Evolutionary conservation across 768 basidiomycete genomes (phyloP).

Genomic region (Boletellus ananiceps): DNA sequence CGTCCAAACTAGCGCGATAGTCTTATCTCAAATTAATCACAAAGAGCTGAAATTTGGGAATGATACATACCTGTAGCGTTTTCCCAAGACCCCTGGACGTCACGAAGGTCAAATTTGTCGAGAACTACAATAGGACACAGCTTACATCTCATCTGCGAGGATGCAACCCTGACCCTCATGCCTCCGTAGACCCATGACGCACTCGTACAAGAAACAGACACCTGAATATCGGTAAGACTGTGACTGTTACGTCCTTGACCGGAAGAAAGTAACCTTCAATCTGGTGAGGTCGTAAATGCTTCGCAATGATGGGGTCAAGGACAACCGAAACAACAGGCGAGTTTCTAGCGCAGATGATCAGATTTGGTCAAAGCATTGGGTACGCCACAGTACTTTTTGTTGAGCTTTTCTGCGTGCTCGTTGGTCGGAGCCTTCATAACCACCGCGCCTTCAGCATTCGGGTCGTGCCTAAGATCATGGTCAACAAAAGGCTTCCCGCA

Average conservation of each 20-base stretch:
- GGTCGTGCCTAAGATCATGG: conserved; percentile 58
- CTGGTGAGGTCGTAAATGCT: conserved; percentile 83
- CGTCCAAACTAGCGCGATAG: conserved; percentile 91
- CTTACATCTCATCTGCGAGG: conserved; percentile 92
- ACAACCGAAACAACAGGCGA: conserved; percentile 75
- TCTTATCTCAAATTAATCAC: conserved; percentile 34
- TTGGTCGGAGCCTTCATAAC: conserved; percentile 79
- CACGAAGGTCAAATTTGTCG: conserved; percentile 11
- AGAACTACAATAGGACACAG: neutral
- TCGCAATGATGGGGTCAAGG: conserved; percentile 78
- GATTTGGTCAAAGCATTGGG: neutral
- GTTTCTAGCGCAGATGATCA: conserved; percentile 39
- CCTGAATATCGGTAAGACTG: conserved; percentile 37
- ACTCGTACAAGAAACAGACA: conserved; percentile 89
- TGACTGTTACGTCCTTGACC: neutral
- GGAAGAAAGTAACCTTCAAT: conserved; percentile 57
- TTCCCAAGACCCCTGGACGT: conserved; percentile 89
- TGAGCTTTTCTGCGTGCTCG: conserved; percentile 60
- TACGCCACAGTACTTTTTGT: conserved; percentile 53
- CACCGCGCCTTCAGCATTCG: conserved; percentile 68
- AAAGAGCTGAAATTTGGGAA: neutral
- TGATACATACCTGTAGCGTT: conserved; percentile 62
- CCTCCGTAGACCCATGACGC: conserved; percentile 89
- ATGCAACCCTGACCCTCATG: conserved; percentile 94
- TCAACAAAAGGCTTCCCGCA: neutral